Evolutionary conservation across 2,329 filamentous ascomycete genomes (phyloP).

Genomic region (Didymellaceae sp.): DNA sequence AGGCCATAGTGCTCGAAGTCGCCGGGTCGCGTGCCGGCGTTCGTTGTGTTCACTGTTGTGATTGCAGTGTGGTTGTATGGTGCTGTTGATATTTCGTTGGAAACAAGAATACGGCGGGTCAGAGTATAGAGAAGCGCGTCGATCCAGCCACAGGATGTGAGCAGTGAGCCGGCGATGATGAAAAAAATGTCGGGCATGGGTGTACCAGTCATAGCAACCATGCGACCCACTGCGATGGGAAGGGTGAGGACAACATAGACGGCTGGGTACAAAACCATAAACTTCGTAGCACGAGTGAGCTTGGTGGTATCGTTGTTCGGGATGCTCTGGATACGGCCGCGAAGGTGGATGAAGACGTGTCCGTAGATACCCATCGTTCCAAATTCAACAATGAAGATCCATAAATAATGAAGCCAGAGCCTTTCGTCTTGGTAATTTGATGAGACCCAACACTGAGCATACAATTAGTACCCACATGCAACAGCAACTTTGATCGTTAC

Average conservation of each 20-base stretch:
- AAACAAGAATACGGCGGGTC: conserved; percentile 50
- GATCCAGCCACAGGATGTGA: conserved; percentile 56
- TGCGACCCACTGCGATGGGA: conserved; percentile 61
- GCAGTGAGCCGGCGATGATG: conserved; percentile 65
- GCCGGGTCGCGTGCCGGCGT: conserved; percentile 31
- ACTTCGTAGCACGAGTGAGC: conserved; percentile 55
- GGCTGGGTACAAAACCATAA: conserved; percentile 68
- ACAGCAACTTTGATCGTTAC: conserved; percentile 11
- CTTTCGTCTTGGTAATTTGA: conserved; percentile 52
- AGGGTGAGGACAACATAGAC: conserved; percentile 72
- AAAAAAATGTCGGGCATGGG: conserved; percentile 62
- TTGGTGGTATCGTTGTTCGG: conserved; percentile 44
- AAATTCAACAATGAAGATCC: conserved; percentile 62
- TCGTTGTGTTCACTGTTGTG: conserved; percentile 28
- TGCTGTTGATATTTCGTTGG: conserved; percentile 38
- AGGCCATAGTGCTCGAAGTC: conserved; percentile 37
- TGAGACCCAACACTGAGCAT: conserved; percentile 58
- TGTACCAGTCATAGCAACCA: conserved; percentile 47
- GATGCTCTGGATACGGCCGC: conserved; percentile 51
- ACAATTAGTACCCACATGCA: background rate
- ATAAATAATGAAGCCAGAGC: conserved; percentile 60
- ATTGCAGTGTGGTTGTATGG: conserved; percentile 33
- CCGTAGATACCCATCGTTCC: conserved; percentile 58
- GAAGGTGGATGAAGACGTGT: conserved; percentile 57
- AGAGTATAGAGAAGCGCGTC: conserved; percentile 53